Conservation (phyloP, 208 protist species). For the Trypanosoma brucei region DNA sequence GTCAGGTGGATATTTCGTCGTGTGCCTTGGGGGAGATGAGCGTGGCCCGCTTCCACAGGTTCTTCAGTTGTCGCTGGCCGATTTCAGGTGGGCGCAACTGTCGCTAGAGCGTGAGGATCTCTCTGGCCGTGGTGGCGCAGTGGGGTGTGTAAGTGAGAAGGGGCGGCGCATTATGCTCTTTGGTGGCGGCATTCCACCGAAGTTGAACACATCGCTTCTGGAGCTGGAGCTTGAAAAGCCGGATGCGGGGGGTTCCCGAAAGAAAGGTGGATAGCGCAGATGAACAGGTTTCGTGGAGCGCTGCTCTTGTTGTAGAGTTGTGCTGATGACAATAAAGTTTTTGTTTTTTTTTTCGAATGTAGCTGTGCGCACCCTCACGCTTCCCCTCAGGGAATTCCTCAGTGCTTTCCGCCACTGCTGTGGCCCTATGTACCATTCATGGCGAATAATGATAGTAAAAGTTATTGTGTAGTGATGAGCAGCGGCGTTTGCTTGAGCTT, state of each 20-base stretch:
- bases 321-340: no score
- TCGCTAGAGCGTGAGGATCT: slow-evolving; percentile 25
- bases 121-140: slow-evolving; percentile 19
- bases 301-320: no score
- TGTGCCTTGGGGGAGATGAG: slow-evolving; percentile 34
- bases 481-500: no score
- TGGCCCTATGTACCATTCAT: no score
- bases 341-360: no score
- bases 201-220: slow-evolving; percentile 24
- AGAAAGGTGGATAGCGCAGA: slow-evolving; percentile 13
- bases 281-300: no score
- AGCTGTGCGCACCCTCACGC: no score
- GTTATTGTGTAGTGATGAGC: no score
- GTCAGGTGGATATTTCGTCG: slow-evolving; percentile 23
- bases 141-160: slow-evolving; percentile 28
- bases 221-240: slow-evolving; percentile 37
- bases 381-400: no score
- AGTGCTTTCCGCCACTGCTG: no score
- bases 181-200: slow-evolving; percentile 26
- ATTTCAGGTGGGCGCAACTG: slow-evolving; percentile 36
- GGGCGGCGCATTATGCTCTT: slow-evolving; percentile 29
- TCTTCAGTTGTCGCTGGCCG: slow-evolving; percentile 28
- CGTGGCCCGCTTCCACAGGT: slow-evolving; percentile 26
- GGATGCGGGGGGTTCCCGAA: slow-evolving; percentile 19
- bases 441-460: no score